These are phyloP conservation scores for Paraphaeosphaeria sporulosa DNA, from an alignment of 2,329 filamentous ascomycete genomes.

Conservation along the genomic window DNA sequence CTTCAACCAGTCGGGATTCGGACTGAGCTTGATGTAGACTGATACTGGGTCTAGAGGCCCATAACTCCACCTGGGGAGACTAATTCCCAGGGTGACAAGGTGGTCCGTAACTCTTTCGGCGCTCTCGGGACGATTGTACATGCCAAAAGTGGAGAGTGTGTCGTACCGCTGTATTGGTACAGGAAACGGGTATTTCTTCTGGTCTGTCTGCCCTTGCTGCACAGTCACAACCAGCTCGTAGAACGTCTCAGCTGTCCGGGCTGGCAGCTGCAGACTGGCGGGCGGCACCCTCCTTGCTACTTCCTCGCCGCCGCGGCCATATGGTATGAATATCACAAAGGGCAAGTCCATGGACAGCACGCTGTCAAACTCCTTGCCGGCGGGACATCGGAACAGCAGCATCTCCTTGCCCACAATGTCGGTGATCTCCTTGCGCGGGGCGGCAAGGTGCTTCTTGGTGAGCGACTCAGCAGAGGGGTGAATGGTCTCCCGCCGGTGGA, in stretches of 20 bases:
- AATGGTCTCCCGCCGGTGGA: slow-evolving; percentile 94
- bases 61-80: slow-evolving; percentile 94
- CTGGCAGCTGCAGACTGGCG: slow-evolving; percentile 87
- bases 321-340: slow-evolving; percentile 97
- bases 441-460: slow-evolving; percentile 88
- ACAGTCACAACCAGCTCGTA: slow-evolving; percentile 97
- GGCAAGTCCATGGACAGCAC: slow-evolving; percentile 96
- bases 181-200: slow-evolving; percentile 90
- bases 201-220: slow-evolving; percentile 84
- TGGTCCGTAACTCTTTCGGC: slow-evolving; percentile 88
- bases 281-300: slow-evolving; percentile 89
- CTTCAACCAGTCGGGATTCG: slow-evolving; percentile 88
- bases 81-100: slow-evolving; percentile 88
- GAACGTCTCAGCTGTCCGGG: slow-evolving; percentile 93
- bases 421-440: slow-evolving; percentile 86
- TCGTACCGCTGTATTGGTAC: slow-evolving; percentile 93
- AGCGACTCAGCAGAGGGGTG: slow-evolving; percentile 95
- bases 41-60: slow-evolving; percentile 94
- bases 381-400: slow-evolving; percentile 84
- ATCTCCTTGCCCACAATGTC: slow-evolving; percentile 97
- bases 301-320: slow-evolving; percentile 89
- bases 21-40: slow-evolving; percentile 92
- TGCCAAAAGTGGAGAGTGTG: slow-evolving; percentile 96
- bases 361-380: slow-evolving; percentile 84
- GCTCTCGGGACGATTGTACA: slow-evolving; percentile 97